Conservation (phyloP, 768 basidiomycete genomes). For the Rhodosporidiobolus sp. region DNA sequence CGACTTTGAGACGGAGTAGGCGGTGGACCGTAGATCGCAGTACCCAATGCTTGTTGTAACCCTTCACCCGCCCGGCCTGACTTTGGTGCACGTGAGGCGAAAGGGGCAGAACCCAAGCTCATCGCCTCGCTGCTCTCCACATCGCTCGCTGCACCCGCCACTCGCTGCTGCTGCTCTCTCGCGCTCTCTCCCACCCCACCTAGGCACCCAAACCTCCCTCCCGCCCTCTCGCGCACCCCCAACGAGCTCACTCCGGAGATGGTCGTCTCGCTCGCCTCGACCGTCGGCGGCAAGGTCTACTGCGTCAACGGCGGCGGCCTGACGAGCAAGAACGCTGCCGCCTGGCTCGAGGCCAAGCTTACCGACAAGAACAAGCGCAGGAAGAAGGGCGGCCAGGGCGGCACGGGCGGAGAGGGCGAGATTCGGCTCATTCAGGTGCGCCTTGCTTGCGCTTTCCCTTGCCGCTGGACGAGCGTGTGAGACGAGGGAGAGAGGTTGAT, state of each 20-base stretch:
- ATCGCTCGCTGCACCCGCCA: not conserved
- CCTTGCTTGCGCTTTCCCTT: not conserved
- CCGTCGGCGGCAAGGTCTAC: slow-evolving; percentile 65
- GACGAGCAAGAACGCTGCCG: slow-evolving; percentile 46
- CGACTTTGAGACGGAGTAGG: slow-evolving; percentile 4
- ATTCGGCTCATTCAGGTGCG: slow-evolving; percentile 45
- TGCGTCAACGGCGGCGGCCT: slow-evolving; percentile 80
- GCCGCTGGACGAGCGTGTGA: too few species aligned
- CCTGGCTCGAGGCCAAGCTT: slow-evolving; percentile 43
- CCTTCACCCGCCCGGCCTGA: not conserved
- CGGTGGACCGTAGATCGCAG: too few species aligned
- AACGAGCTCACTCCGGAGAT: not conserved
- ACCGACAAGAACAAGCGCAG: slow-evolving; percentile 46
- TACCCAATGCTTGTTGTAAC: not conserved
- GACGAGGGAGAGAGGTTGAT: not conserved
- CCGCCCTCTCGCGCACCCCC: not conserved
- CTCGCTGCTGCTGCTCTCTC: not conserved
- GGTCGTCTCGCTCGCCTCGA: slow-evolving; percentile 44
- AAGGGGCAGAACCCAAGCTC: not conserved
- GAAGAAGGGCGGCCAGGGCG: slow-evolving; percentile 44
- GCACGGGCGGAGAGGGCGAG: slow-evolving; percentile 37
- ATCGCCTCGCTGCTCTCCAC: too few species aligned
- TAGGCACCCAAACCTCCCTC: too few species aligned
- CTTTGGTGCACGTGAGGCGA: not conserved
- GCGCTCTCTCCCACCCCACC: not conserved